These are phyloP conservation scores for Termitomyces sp. DNA, from an alignment of 768 basidiomycete genomes.

Conservation along the genomic window DNA sequence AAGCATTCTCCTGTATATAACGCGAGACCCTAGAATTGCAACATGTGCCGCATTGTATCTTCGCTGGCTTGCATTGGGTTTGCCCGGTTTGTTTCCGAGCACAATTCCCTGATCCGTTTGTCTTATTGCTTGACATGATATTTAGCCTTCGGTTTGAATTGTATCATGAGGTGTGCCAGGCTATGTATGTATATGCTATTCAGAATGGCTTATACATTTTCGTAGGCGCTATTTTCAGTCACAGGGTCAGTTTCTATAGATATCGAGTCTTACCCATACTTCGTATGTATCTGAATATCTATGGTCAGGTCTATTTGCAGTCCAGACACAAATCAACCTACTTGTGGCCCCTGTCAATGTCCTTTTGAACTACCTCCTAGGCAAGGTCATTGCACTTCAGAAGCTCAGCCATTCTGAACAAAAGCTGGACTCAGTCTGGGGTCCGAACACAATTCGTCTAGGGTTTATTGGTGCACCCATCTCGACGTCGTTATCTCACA, in stretches of 20 bases:
- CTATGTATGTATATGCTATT: background rate
- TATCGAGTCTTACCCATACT: no score
- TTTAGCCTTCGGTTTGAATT: constrained; percentile 44
- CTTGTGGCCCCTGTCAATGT: constrained; percentile 82
- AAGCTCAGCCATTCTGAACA: background rate
- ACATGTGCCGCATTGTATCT: constrained; percentile 71
- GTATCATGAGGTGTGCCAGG: constrained; percentile 33
- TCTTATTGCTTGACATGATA: background rate
- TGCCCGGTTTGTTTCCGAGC: constrained; percentile 46
- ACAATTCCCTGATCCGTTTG: background rate
- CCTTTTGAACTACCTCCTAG: constrained; percentile 76
- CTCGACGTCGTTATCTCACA: constrained; percentile 81
- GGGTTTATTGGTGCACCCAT: constrained; percentile 93
- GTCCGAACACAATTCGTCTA: constrained; percentile 65
- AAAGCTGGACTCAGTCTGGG: constrained; percentile 53
- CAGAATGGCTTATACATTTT: background rate
- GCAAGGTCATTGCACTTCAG: constrained; percentile 25
- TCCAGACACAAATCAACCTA: constrained; percentile 6
- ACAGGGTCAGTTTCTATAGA: constrained; percentile 43
- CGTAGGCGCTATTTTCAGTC: constrained; percentile 70
- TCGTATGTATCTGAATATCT: background rate
- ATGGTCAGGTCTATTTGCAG: constrained; percentile 5
- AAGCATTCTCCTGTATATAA: constrained; percentile 61
- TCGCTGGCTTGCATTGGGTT: constrained; percentile 64
- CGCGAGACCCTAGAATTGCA: constrained; percentile 82